Evolutionary conservation across 331 rosid species (phyloP), one percentile per base, ranked within the genome.

Genomic region (Malus hybrid): DNA sequence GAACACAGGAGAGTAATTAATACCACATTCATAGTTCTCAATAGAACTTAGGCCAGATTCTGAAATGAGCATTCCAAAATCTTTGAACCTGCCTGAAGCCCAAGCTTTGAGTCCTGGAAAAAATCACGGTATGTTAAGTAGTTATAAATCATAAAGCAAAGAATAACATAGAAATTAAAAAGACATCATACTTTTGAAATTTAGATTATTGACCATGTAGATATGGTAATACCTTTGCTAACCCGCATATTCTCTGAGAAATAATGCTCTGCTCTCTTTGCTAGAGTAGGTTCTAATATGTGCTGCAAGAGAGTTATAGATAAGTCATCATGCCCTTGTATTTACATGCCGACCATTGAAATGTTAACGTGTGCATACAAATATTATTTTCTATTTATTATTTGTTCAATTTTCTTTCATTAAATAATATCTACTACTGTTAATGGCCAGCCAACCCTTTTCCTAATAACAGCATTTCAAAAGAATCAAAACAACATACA

Each of bases 41-140:
- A 95, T 92, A 65, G 99, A 95, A 84, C 97, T 92, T 67, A 84
- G 81, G 53, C 99, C 99, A 70, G 97, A 95, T 44, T 88, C 99
- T 39, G 97, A 6, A 42, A 94, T 78, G 72, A 94, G 97, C 74
- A 6, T 70, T 72, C 99, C 99, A 65, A 92, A 94, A 48, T 92
- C 92, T 78, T 89, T 82, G 62, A 94, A 62, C 14, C 80, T 84
- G 63, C 97, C 99, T 6, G 73, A 48, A 75, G 85, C 87, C 99
- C 99, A 94, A 56, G 96, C 90, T 89, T 92, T 88, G 77, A 89
- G 58, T 77, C 99, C 97, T 95, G 87, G 57, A 16, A 76, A 77
- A 80, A 74, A 76, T 80, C 77, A 79, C 76, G 80, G 52, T 22
- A 53, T 63, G n/a, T 79, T 58, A 76, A 77, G 30, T 67, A 73